These are phyloP conservation scores for Epichloe uncinata DNA, from an alignment of 2,329 filamentous ascomycete species.

Conservation along the genomic window DNA sequence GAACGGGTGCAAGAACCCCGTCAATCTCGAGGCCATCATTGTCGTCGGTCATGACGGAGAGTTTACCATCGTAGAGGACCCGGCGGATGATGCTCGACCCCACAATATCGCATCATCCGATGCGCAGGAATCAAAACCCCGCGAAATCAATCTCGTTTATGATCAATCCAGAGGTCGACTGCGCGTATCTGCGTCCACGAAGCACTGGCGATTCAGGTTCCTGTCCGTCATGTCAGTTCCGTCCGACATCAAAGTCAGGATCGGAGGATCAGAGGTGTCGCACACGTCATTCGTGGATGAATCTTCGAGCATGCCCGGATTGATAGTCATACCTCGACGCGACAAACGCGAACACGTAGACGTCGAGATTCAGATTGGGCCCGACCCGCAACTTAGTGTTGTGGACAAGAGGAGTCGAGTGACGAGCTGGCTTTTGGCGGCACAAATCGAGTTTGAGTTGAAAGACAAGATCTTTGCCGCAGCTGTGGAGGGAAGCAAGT, in stretches of 20 bases:
- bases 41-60: constrained; percentile 2
- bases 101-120: not conserved
- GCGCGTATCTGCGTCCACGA: not conserved
- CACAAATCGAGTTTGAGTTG: constrained; percentile 1
- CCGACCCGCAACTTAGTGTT: constrained; percentile 1
- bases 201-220: constrained; percentile 3
- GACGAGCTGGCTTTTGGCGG: not conserved
- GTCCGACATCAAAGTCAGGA: not conserved
- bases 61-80: constrained; percentile 3
- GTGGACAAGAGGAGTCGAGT: not conserved
- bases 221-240: constrained; percentile 1
- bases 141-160: not conserved
- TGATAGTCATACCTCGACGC: not conserved
- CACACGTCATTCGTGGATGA: not conserved
- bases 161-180: constrained; percentile 1
- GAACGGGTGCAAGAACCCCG: constrained; percentile 4
- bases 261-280: not conserved
- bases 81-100: not conserved
- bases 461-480: constrained; percentile 3
- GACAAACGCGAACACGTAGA: not conserved
- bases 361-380: not conserved
- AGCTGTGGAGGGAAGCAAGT: not conserved
- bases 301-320: not conserved
- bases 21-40: not conserved
- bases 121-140: not conserved